Base-by-base conservation (phyloP, 2,329 filamentous ascomycete genomes). In the Leptographium procerum region DNA sequence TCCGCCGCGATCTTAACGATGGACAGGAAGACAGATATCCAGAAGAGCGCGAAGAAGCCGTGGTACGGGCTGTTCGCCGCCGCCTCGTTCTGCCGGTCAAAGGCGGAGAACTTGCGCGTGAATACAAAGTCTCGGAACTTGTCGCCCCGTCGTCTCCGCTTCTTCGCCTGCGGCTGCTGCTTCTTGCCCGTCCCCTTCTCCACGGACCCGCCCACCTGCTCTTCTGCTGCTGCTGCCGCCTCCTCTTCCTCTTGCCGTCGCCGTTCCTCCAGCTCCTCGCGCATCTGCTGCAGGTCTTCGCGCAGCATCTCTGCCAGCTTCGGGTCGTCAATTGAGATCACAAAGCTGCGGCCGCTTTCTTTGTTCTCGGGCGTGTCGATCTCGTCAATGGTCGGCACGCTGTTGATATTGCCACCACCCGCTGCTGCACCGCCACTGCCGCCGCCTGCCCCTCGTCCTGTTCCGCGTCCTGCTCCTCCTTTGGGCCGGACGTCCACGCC, bases 41-140 rank as follows among this genome's bases (percentile, higher is more conserved):
- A 91, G 69, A 90, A 90, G 0, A 92, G 74, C 0, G 85, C 88
- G 66, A 88, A 91, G 72, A 91, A 91, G 33, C 88, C 88, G 67
- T 87, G 83, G 65, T 91, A 91, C 0, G 85, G 84, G 48, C 84
- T 89, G 53, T 85, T 83, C 4, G 80, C 78, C 2, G 82, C 80
- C 1, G 73, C 73, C 6, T 79, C 76, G 66, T 90, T 91, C 63
- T 88, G 83, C 13, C 85, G 78, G 69, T 91, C 88, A 68, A 91
- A 91, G 0, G 85, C 79, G 7, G 86, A 88, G 65, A 89, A 88
- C 61, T 86, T 84, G 28, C 81, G 77, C 0, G 86, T 89, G 67
- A 91, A 91, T 56, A 88, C 80, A 51, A 89, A 72, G 65, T 87
- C 73, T 57, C 71, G 67, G 63, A 78, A 75, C 61, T 70, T 70